These are phyloP conservation scores for Coemansia sp. DNA, from an alignment of 192 early-diverging fungal species.

Conservation along the genomic window DNA sequence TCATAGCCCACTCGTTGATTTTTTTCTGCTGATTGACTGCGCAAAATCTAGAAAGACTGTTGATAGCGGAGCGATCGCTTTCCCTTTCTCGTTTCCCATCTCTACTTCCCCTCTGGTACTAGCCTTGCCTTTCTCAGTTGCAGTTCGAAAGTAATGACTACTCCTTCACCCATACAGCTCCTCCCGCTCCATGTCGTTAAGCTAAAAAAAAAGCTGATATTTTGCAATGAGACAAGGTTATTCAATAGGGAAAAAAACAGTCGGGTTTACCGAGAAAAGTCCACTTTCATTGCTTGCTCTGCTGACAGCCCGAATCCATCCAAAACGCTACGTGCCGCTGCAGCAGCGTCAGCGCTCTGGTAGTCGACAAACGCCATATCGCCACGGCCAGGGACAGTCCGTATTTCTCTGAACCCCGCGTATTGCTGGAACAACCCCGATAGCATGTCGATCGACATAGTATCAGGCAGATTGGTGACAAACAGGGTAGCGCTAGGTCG, in stretches of 20 bases:
- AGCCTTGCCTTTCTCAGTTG: too few species aligned
- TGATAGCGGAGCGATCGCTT: too few species aligned
- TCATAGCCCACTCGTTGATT: too few species aligned
- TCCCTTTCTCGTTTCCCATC: too few species aligned
- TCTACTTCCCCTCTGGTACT: too few species aligned
- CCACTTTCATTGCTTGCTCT: slow-evolving; percentile 38
- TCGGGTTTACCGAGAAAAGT: slow-evolving; percentile 33
- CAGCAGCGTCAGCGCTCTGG: slow-evolving; percentile 27
- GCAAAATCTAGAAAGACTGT: too few species aligned
- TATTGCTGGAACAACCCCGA: slow-evolving; percentile 52
- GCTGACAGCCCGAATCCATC: slow-evolving; percentile 43
- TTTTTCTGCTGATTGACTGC: too few species aligned
- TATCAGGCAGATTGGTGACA: slow-evolving; percentile 44
- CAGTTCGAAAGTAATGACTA: too few species aligned
- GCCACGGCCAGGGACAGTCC: slow-evolving; percentile 31
- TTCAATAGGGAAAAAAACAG: neutral
- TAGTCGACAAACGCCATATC: slow-evolving; percentile 56
- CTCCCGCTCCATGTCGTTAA: too few species aligned
- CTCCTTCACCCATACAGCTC: too few species aligned
- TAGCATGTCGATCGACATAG: slow-evolving; percentile 35
- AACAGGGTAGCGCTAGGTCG: slow-evolving; percentile 42
- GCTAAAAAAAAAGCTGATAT: neutral
- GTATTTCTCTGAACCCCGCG: slow-evolving; percentile 46
- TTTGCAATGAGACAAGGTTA: neutral
- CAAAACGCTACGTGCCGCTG: slow-evolving; percentile 42